Evolutionary conservation across 345 rosid species (phyloP).

Genomic region (Limnanthes douglasii): DNA sequence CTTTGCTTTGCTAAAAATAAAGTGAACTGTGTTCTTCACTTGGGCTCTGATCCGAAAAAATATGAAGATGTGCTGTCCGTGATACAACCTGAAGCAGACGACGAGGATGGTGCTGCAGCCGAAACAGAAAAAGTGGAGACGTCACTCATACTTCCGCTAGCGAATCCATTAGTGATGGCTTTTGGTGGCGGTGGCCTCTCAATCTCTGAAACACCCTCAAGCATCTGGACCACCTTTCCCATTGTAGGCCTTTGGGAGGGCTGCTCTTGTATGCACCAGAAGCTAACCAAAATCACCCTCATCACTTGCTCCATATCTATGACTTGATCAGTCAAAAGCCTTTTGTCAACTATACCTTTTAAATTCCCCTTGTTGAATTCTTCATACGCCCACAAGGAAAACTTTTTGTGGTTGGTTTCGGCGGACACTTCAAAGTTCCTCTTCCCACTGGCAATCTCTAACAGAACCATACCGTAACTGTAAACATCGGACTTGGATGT

Average conservation of each 20-base stretch:
- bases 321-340: constrained; percentile 14
- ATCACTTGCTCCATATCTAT: constrained; percentile 28
- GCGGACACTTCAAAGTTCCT: constrained; percentile 36
- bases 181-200: constrained; percentile 33
- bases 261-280: constrained; percentile 59
- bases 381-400: constrained; percentile 35
- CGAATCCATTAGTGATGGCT: constrained; percentile 15
- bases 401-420: constrained; percentile 22
- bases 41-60: constrained; percentile 9
- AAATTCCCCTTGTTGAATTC: constrained; percentile 27
- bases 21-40: not conserved
- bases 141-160: constrained; percentile 19
- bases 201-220: constrained; percentile 35
- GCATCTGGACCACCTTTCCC: constrained; percentile 53
- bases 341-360: constrained; percentile 25
- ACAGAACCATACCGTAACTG: constrained; percentile 49
- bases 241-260: constrained; percentile 37
- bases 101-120: constrained; percentile 28
- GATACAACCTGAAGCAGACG: constrained; percentile 23
- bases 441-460: constrained; percentile 39
- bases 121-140: constrained; percentile 29
- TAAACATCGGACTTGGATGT: constrained; percentile 54
- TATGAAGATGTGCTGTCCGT: constrained; percentile 23
- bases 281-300: constrained; percentile 32
- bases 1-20: too few species aligned